Conservation (phyloP, 352 stramenopile genomes). For the Pythium utonaiense region DNA sequence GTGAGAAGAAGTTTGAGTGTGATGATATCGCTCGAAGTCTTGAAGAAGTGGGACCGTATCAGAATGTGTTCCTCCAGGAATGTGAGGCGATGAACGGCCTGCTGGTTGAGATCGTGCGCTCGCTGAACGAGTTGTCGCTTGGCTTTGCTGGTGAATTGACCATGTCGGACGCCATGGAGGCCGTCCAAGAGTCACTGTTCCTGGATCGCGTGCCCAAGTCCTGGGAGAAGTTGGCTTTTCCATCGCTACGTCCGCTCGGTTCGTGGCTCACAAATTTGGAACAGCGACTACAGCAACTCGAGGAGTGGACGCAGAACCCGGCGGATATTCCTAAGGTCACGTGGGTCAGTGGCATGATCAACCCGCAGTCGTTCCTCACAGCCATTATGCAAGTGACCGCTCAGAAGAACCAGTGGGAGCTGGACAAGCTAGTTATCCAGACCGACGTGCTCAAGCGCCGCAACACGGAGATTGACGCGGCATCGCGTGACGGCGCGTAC, state of each 20-base stretch:
- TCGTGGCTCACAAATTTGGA: slow-evolving; percentile 95
- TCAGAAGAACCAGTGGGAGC: slow-evolving; percentile 96
- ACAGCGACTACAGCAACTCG: slow-evolving; percentile 90
- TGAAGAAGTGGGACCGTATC: slow-evolving; percentile 93
- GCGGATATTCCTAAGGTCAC: slow-evolving; percentile 95
- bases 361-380: slow-evolving; percentile 96
- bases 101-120: slow-evolving; percentile 93
- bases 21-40: slow-evolving; percentile 93
- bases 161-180: slow-evolving; percentile 97
- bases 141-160: slow-evolving; percentile 96
- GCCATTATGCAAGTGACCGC: slow-evolving; percentile 97
- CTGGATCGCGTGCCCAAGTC: slow-evolving; percentile 90
- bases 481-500: slow-evolving; percentile 93
- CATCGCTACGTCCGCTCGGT: slow-evolving; percentile 86
- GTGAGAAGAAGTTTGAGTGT: slow-evolving; percentile 97
- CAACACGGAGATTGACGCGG: slow-evolving; percentile 84
- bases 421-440: slow-evolving; percentile 97
- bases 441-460: slow-evolving; percentile 96
- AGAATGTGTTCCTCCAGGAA: slow-evolving; percentile 98
- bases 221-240: slow-evolving; percentile 96
- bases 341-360: slow-evolving; percentile 94
- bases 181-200: slow-evolving; percentile 93
- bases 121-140: slow-evolving; percentile 95
- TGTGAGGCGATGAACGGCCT: slow-evolving; percentile 97
- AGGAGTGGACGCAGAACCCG: slow-evolving; percentile 96